Conservation (phyloP, 768 basidiomycete genomes). For the Trametes elegans region DNA sequence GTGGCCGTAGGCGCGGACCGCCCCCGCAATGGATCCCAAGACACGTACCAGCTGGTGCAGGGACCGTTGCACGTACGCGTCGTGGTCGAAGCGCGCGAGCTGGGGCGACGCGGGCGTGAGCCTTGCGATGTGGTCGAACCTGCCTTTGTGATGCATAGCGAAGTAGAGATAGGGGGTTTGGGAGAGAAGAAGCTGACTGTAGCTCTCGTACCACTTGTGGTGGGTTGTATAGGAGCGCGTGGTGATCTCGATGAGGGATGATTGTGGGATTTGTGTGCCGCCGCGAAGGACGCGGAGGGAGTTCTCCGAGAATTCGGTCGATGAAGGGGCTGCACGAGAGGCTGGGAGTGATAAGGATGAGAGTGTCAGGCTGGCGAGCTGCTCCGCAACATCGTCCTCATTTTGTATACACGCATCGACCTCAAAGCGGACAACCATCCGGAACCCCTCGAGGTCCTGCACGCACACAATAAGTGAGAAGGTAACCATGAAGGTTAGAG, state of each 20-base stretch:
- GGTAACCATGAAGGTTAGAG: not conserved
- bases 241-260: slow-evolving; percentile 31
- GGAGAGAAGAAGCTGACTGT: slow-evolving; percentile 66
- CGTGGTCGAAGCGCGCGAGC: slow-evolving; percentile 19
- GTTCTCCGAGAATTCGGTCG: not conserved
- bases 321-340: not conserved
- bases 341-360: not conserved
- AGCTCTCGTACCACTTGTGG: slow-evolving; percentile 55
- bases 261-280: slow-evolving; percentile 33
- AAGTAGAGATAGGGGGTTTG: slow-evolving; percentile 60
- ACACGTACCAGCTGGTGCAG: slow-evolving; percentile 31
- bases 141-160: slow-evolving; percentile 54
- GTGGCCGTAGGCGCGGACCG: slow-evolving; percentile 50
- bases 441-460: slow-evolving; percentile 22
- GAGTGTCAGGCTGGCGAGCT: not conserved
- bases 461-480: not conserved
- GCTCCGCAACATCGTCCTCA: not conserved
- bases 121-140: slow-evolving; percentile 49
- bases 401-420: slow-evolving; percentile 23
- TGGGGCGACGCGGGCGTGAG: slow-evolving; percentile 24
- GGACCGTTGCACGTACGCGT: slow-evolving; percentile 24
- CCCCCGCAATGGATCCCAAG: slow-evolving; percentile 39
- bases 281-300: slow-evolving; percentile 25
- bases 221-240: slow-evolving; percentile 20
- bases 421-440: slow-evolving; percentile 24